phyloP scores from a whole-genome alignment of 179 eudicot species.

The Beta lomatogona region DNA sequence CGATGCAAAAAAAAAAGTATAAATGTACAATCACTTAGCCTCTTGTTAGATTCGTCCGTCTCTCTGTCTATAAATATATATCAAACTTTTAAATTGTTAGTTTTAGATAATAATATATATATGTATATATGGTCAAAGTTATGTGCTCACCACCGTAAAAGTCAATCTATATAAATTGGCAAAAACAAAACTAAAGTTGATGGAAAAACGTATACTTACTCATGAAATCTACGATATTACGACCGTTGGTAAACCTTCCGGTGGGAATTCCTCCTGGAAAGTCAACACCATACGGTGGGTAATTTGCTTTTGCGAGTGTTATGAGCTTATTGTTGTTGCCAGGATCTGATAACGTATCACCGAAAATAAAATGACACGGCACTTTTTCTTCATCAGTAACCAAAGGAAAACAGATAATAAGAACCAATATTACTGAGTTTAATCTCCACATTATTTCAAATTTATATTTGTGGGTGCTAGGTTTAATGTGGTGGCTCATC shows the following conservation, averaged over 20 bases:
- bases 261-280: conserved; percentile 40
- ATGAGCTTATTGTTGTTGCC: conserved; percentile 52
- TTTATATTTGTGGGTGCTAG: too few species aligned
- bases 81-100: too few species aligned
- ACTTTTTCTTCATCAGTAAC: conserved; percentile 24
- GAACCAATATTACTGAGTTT: background rate
- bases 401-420: background rate
- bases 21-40: too few species aligned
- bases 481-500: too few species aligned
- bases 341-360: conserved; percentile 56
- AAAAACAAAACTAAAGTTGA: too few species aligned
- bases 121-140: too few species aligned
- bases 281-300: conserved; percentile 53
- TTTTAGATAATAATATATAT: too few species aligned
- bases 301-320: conserved; percentile 46
- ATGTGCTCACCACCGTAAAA: too few species aligned
- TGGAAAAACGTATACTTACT: conserved; percentile 14
- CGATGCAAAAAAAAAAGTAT: too few species aligned
- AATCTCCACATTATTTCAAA: background rate
- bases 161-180: too few species aligned
- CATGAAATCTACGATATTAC: conserved; percentile 22
- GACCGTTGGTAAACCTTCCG: conserved; percentile 64
- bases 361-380: conserved; percentile 56
- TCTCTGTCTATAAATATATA: too few species aligned
- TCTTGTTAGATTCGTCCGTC: too few species aligned